Evolutionary conservation across 106 monocot species (phyloP).

Genomic region (Chionographis japonica): DNA sequence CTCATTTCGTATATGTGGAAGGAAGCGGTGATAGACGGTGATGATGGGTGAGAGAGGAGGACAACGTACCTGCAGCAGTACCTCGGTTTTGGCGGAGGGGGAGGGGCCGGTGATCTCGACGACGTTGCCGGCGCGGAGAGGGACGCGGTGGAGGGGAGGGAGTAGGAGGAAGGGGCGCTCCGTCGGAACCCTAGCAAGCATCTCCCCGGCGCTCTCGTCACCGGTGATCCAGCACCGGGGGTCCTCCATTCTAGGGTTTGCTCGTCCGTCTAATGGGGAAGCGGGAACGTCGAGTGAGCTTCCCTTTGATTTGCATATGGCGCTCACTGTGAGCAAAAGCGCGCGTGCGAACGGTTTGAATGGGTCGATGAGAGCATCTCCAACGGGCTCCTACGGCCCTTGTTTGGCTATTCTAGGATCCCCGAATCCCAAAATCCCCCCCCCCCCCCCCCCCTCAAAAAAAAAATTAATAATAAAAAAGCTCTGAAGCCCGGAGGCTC

Average conservation of each 20-base stretch:
- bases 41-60: background rate
- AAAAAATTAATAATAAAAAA: no score
- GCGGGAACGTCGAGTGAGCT: no score
- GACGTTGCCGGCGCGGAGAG: conserved; percentile 71
- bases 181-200: conserved; percentile 36
- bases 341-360: no score
- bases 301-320: no score
- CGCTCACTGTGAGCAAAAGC: no score
- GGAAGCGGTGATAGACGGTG: background rate
- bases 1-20: background rate
- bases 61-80: conserved; percentile 54
- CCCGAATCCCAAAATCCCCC: no score
- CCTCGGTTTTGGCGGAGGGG: conserved; percentile 74
- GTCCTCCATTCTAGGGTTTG: conserved; percentile 3
- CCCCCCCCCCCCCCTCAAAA: no score
- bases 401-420: no score
- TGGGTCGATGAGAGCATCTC: no score
- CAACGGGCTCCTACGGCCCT: no score
- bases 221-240: conserved; percentile 47
- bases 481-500: no score
- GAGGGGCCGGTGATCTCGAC: conserved; percentile 93
- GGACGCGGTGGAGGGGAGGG: conserved; percentile 80
- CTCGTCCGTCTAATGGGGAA: no score
- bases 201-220: conserved; percentile 53
- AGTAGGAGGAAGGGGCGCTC: conserved; percentile 54